Evolutionary conservation across 257 asterid genomes (phyloP).

Genomic region (Salvia miltiorrhiza): DNA sequence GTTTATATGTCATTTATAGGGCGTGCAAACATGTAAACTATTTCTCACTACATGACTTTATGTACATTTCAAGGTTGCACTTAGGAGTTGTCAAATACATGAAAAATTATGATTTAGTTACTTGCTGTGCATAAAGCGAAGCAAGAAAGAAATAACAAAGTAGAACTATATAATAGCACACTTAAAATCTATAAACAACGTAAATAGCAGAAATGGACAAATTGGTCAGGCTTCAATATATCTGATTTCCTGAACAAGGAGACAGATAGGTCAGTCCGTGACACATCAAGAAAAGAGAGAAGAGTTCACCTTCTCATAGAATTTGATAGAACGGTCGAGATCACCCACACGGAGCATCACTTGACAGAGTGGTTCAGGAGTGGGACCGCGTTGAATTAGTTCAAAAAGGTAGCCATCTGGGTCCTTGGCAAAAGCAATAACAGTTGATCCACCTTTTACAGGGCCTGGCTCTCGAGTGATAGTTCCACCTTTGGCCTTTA

Average conservation of each 20-base stretch:
- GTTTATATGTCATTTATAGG: background rate
- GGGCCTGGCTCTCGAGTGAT: conserved; percentile 98
- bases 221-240: background rate
- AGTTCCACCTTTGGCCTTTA: conserved; percentile 89
- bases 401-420: conserved; percentile 97
- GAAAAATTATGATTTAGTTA: background rate
- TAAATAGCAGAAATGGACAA: background rate
- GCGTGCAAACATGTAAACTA: background rate
- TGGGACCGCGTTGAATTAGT: conserved; percentile 80
- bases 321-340: conserved; percentile 92
- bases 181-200: background rate
- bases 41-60: background rate
- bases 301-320: conserved; percentile 79
- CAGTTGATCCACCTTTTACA: conserved; percentile 87
- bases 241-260: background rate
- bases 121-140: background rate
- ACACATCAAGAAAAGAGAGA: background rate
- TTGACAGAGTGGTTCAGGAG: conserved; percentile 98
- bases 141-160: background rate
- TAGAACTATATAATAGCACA: background rate
- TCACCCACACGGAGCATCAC: conserved; percentile 99
- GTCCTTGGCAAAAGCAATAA: conserved; percentile 95
- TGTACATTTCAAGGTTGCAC: background rate
- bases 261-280: background rate
- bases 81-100: background rate